phyloP scores from a whole-genome alignment of 1,284 basidiomycete genomes.

The Ganoderma multipileum region DNA sequence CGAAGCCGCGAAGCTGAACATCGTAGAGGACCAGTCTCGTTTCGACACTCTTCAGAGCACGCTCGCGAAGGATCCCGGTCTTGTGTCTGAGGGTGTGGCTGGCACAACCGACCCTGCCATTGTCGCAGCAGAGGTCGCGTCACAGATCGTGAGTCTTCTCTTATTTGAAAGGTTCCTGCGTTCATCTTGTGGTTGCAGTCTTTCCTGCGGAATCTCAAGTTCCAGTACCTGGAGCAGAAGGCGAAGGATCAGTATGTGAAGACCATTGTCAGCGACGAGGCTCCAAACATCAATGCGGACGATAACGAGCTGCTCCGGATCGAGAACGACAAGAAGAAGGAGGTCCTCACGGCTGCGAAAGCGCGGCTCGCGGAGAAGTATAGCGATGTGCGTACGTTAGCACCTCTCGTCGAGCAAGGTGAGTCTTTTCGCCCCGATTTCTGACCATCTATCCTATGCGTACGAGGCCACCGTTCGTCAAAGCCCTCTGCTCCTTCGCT shows the following conservation, averaged over 20 bases:
- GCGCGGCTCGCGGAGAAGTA: constrained; percentile 65
- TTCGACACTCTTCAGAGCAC: constrained; percentile 33
- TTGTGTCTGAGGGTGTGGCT: constrained; percentile 28
- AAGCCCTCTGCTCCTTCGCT: neutral
- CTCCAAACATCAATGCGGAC: constrained; percentile 74
- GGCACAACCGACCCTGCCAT: constrained; percentile 36
- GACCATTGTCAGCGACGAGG: constrained; percentile 83
- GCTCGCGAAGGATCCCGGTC: constrained; percentile 26
- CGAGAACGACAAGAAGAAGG: constrained; percentile 76
- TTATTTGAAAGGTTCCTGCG: neutral
- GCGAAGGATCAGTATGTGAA: constrained; percentile 88
- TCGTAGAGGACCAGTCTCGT: constrained; percentile 32
- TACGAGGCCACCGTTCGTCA: neutral
- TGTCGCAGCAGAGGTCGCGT: constrained; percentile 33
- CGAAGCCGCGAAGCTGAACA: constrained; percentile 30
- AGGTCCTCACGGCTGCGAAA: constrained; percentile 69
- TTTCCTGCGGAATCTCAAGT: constrained; percentile 84
- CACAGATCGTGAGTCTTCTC: constrained; percentile 32
- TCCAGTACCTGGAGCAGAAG: constrained; percentile 86
- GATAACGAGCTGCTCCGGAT: constrained; percentile 72
- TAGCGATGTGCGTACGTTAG: constrained; percentile 63
- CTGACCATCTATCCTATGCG: neutral
- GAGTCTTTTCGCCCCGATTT: constrained; percentile 18
- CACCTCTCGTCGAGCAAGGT: constrained; percentile 74
- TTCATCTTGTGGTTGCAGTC: constrained; percentile 49